Percentiles rank a stretch among this genome's conserved stretches.
These are phyloP conservation scores for Graphilbum fragrans DNA, from an alignment of 2,329 filamentous ascomycete species.

Conservation along the genomic window DNA sequence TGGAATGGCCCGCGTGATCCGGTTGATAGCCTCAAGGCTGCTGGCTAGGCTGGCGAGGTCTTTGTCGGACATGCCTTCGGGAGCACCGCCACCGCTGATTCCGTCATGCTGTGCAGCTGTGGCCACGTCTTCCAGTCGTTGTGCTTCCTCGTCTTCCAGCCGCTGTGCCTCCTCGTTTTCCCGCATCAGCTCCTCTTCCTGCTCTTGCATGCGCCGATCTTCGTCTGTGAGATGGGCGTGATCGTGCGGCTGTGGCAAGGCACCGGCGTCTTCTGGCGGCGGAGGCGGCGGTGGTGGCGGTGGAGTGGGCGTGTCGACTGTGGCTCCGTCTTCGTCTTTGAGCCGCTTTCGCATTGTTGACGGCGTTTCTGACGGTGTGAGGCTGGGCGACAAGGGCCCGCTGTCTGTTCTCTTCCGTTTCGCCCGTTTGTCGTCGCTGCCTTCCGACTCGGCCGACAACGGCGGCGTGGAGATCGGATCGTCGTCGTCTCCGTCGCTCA, in stretches of 20 bases:
- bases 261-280: conserved; percentile 5
- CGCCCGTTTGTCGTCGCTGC: neutral
- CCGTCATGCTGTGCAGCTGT: neutral
- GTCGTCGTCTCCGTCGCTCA: neutral
- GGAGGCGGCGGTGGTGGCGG: conserved; percentile 19
- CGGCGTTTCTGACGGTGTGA: conserved; percentile 43
- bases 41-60: too few relatives aligned
- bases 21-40: too few relatives aligned
- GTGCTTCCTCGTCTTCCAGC: neutral
- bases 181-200: conserved; percentile 35
- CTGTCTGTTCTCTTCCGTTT: neutral
- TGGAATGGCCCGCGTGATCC: too few relatives aligned
- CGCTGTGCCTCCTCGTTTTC: conserved; percentile 35
- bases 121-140: neutral
- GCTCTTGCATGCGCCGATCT: conserved; percentile 31
- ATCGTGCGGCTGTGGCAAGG: neutral
- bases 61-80: too few relatives aligned
- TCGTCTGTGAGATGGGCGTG: conserved; percentile 13
- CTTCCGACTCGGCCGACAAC: neutral
- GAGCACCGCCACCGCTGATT: too few relatives aligned
- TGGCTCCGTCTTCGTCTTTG: conserved; percentile 29
- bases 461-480: neutral
- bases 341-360: conserved; percentile 41
- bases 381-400: conserved; percentile 24
- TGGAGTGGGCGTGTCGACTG: conserved; percentile 24